phyloP scores from a whole-genome alignment of 2,329 filamentous ascomycete species.

The Clarireedia homoeocarpa region DNA sequence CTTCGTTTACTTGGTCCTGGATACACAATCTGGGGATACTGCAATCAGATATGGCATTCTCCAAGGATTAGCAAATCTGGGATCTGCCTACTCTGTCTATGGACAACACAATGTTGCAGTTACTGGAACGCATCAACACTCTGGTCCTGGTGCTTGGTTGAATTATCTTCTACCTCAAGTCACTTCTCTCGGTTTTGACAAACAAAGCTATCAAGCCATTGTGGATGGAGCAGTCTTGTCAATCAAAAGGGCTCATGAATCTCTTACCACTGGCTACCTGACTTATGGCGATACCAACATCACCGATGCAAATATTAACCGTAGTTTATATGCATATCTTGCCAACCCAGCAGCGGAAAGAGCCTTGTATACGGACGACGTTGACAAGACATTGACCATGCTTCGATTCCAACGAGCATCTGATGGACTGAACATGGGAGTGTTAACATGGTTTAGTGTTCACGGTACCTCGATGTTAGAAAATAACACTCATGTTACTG shows the following conservation, averaged over 20 bases:
- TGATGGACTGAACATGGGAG: constrained; percentile 67
- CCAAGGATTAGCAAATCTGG: constrained; percentile 62
- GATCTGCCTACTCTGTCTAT: constrained; percentile 66
- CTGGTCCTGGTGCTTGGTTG: constrained; percentile 83
- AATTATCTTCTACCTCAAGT: constrained; percentile 92
- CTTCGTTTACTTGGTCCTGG: constrained; percentile 80
- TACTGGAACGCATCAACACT: constrained; percentile 86
- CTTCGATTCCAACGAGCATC: constrained; percentile 68
- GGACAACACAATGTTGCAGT: constrained; percentile 74
- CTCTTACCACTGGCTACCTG: constrained; percentile 55
- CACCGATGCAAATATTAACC: constrained; percentile 73
- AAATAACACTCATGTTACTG: constrained; percentile 84
- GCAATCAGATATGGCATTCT: constrained; percentile 79
- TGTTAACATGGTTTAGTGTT: constrained; percentile 72
- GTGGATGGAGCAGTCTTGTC: constrained; percentile 78
- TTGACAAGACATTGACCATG: constrained; percentile 71
- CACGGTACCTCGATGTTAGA: constrained; percentile 86
- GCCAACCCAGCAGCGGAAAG: constrained; percentile 75
- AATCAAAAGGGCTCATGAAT: constrained; percentile 72
- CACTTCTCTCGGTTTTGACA: constrained; percentile 75
- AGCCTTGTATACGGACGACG: constrained; percentile 49
- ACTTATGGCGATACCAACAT: constrained; percentile 63
- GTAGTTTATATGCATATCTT: constrained; percentile 80
- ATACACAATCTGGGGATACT: constrained; percentile 80
- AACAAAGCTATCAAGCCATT: constrained; percentile 83